Percentiles rank a stretch among this genome's conserved stretches.
Conservation (phyloP, 257 asterid species). For the Solanum pennellii region DNA sequence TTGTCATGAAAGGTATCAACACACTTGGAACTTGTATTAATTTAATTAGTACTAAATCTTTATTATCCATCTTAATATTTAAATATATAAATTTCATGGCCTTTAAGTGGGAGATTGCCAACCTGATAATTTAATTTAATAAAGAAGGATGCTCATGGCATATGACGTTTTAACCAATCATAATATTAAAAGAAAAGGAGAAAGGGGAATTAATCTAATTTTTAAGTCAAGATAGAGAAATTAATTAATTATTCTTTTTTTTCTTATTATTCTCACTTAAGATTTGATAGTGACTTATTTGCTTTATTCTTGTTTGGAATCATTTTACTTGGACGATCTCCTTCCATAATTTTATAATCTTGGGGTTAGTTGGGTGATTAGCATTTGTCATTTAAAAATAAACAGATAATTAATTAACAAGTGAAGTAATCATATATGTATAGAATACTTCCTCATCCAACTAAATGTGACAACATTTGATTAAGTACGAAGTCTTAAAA, state of each 20-base stretch:
- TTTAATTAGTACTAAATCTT: neutral
- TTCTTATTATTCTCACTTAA: neutral
- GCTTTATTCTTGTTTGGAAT: neutral
- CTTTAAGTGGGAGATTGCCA: neutral
- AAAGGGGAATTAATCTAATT: neutral
- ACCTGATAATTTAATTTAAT: neutral
- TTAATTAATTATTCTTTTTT: neutral
- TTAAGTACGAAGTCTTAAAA: neutral
- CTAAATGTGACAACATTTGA: neutral
- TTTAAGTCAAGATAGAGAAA: neutral
- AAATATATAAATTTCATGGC: neutral
- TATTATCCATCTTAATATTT: neutral
- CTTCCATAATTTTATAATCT: neutral
- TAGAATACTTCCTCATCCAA: neutral
- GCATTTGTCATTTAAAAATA: neutral
- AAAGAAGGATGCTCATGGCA: neutral
- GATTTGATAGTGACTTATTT: neutral
- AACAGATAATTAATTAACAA: neutral
- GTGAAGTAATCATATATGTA: neutral
- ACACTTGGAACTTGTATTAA: neutral
- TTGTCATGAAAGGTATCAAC: neutral
- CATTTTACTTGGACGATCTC: neutral
- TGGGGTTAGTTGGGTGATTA: neutral
- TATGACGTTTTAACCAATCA: neutral
- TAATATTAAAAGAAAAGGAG: neutral